A percentile compares a stretch with the other conserved stretches of the same genome.
Evolutionary conservation across 768 basidiomycete genomes (phyloP).

Genomic region (Tylopilus subfusipes): DNA sequence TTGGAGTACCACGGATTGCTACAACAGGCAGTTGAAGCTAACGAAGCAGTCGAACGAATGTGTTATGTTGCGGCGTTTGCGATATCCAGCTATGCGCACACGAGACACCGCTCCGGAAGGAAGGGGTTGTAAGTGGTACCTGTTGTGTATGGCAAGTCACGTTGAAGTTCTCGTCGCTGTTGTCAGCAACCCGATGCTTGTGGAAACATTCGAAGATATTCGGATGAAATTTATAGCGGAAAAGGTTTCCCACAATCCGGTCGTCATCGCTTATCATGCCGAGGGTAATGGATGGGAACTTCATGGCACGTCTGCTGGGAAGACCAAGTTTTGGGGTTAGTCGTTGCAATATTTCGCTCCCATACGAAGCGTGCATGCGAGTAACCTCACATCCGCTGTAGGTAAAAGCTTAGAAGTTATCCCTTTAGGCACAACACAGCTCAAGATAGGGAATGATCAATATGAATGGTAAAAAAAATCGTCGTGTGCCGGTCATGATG

Average conservation of each 20-base stretch:
- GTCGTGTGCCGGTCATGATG: not conserved
- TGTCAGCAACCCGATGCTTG: conserved; percentile 81
- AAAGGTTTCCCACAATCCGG: conserved; percentile 83
- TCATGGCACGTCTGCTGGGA: conserved; percentile 72
- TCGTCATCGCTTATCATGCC: conserved; percentile 83
- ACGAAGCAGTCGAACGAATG: conserved; percentile 63
- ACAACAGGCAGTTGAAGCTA: conserved; percentile 55
- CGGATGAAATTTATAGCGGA: conserved; percentile 83
- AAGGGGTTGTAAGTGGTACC: conserved; percentile 74
- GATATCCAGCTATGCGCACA: conserved; percentile 80
- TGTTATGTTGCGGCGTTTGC: conserved; percentile 82
- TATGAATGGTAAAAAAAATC: conserved; percentile 60
- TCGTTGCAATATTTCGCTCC: conserved; percentile 15
- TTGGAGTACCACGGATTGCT: conserved; percentile 73
- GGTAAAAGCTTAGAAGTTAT: conserved; percentile 90
- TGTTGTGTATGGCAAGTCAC: conserved; percentile 1
- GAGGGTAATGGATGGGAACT: conserved; percentile 77
- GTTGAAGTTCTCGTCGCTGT: conserved; percentile 12
- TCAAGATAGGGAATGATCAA: conserved; percentile 62
- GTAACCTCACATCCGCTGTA: conserved; percentile 30
- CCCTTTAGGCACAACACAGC: conserved; percentile 66
- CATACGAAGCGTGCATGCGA: conserved; percentile 9
- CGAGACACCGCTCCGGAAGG: conserved; percentile 72
- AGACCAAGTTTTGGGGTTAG: conserved; percentile 89
- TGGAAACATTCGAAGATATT: conserved; percentile 81